Conservation (phyloP, 2,329 filamentous ascomycete genomes). For the Cordyceps fumosorosea region DNA sequence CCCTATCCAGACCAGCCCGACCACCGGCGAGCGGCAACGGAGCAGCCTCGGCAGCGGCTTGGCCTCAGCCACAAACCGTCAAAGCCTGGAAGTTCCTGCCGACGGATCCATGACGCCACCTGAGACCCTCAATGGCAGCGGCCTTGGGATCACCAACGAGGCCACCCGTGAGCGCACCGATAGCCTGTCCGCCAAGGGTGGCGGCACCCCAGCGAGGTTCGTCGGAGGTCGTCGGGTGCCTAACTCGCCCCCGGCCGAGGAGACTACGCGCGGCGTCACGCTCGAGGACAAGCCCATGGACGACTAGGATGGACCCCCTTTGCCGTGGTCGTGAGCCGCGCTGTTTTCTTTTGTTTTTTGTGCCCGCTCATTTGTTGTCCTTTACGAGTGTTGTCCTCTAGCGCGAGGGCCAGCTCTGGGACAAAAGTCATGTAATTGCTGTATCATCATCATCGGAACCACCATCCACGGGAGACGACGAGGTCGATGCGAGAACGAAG, state of each 20-base stretch:
- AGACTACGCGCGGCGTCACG: constrained; percentile 37
- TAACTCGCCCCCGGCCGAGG: constrained; percentile 25
- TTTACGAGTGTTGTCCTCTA: not conserved
- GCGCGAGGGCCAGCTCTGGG: not conserved
- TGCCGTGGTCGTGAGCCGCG: not conserved
- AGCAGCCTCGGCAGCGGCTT: constrained; percentile 46
- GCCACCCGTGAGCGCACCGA: constrained; percentile 18
- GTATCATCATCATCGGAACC: constrained; percentile 9
- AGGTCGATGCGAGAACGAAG: not conserved
- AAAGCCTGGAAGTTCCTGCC: constrained; percentile 77
- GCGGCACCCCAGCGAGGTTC: constrained; percentile 31
- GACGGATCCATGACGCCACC: constrained; percentile 39
- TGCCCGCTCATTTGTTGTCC: not conserved
- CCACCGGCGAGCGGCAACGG: constrained; percentile 45
- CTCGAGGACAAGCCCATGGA: constrained; percentile 49
- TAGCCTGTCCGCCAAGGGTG: not conserved
- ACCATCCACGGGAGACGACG: not conserved
- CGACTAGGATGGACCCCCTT: constrained; percentile 27
- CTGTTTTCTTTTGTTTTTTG: not conserved
- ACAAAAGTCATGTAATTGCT: not conserved
- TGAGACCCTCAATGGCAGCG: constrained; percentile 37
- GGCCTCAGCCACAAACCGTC: constrained; percentile 45
- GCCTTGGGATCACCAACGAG: constrained; percentile 17
- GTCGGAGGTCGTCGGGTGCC: constrained; percentile 43
- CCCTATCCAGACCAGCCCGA: constrained; percentile 68